phyloP scores from a whole-genome alignment of 257 asterid species.

The Nemophila menziesii region DNA sequence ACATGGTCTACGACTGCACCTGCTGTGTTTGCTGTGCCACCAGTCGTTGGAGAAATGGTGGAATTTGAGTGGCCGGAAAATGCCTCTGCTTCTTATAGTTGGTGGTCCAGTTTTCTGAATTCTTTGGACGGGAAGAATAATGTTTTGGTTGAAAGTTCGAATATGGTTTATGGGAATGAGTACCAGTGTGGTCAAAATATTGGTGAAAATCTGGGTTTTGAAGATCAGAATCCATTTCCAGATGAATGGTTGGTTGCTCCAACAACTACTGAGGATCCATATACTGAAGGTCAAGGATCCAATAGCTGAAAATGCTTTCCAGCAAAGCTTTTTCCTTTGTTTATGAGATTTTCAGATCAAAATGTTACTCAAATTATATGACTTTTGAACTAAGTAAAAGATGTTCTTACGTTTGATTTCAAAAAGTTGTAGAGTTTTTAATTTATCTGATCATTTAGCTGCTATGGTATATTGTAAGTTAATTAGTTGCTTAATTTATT shows the following conservation, averaged over 20 bases:
- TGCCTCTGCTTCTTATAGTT: constrained; percentile 12
- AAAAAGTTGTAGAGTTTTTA: no score
- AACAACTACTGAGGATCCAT: constrained; percentile 15
- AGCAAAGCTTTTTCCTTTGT: background rate
- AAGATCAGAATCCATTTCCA: constrained; percentile 5
- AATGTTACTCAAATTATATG: no score
- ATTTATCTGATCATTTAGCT: no score
- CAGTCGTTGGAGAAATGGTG: constrained; percentile 6
- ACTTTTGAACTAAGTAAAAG: no score
- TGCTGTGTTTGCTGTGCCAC: constrained; percentile 12
- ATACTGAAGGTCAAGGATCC: no score
- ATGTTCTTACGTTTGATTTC: no score
- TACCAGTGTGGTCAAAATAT: no score
- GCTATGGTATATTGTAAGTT: no score
- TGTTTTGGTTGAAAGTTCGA: constrained; percentile 5
- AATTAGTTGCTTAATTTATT: no score
- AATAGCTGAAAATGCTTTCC: no score
- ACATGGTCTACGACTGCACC: constrained; percentile 37
- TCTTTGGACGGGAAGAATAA: constrained; percentile 22
- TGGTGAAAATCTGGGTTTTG: constrained; percentile 7
- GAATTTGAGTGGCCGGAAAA: constrained; percentile 24
- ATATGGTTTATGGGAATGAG: constrained; percentile 6
- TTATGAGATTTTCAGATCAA: no score
- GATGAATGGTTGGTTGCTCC: constrained; percentile 23
- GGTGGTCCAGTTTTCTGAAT: constrained; percentile 33